Conservation (phyloP, 495 filamentous ascomycete species). For the Terfezia claveryi region DNA sequence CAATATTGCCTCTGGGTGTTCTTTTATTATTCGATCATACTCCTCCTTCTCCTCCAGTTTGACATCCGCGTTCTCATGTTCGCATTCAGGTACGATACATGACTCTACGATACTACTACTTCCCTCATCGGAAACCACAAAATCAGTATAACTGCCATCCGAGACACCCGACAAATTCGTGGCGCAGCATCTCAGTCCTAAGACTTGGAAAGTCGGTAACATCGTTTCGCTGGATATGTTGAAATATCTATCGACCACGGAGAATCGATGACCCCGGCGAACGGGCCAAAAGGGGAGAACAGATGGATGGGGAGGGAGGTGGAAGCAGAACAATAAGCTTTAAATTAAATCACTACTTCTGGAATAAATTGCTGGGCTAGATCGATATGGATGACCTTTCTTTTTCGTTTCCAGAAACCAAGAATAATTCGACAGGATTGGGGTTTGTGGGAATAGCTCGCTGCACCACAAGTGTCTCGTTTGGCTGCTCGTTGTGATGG, state of each 20-base stretch:
- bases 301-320: background rate
- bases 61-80: constrained; percentile 6
- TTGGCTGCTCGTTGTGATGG: too few species aligned
- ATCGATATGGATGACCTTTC: too few species aligned
- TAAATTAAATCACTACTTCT: too few species aligned
- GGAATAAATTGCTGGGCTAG: too few species aligned
- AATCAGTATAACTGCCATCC: background rate
- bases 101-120: too few species aligned
- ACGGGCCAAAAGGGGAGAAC: background rate
- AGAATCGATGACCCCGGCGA: background rate
- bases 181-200: constrained; percentile 15
- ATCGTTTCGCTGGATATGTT: constrained; percentile 2
- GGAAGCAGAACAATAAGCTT: too few species aligned
- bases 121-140: too few species aligned
- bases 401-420: too few species aligned
- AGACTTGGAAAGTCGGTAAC: constrained; percentile 21
- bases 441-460: too few species aligned
- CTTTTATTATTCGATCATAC: constrained; percentile 29
- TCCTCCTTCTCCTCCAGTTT: constrained; percentile 15
- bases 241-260: background rate
- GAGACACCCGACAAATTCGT: constrained; percentile 4
- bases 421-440: too few species aligned
- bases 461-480: too few species aligned
- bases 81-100: too few species aligned
- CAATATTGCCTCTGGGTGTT: constrained; percentile 29